A percentile compares a stretch with the other conserved stretches of the same genome.
Conservation (phyloP, 2,329 filamentous ascomycete genomes). For the Aspergillus sp. region DNA sequence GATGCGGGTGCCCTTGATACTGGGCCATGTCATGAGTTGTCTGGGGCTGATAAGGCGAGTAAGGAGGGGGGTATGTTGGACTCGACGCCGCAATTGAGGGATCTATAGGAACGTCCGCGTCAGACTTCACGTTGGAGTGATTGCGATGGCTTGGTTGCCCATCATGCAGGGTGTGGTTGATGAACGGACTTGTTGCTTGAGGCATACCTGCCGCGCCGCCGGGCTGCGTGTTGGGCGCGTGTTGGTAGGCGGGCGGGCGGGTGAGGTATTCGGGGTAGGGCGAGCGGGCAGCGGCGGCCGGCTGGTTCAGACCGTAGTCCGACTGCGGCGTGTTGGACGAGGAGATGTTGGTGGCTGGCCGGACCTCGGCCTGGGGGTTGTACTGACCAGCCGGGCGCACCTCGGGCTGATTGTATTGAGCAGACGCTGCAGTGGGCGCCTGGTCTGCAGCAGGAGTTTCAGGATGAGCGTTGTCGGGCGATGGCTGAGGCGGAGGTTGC, state of each 20-base stretch:
- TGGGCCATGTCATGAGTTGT: constrained; percentile 84
- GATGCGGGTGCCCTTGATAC: constrained; percentile 42
- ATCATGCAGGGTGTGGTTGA: constrained; percentile 70
- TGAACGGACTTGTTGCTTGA: constrained; percentile 98
- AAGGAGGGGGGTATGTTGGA: constrained; percentile 78
- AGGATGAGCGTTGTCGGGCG: constrained; percentile 58
- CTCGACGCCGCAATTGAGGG: constrained; percentile 89
- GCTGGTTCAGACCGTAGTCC: constrained; percentile 74
- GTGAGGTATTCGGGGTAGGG: constrained; percentile 81
- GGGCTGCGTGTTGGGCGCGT: constrained; percentile 58
- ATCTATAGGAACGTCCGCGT: constrained; percentile 98
- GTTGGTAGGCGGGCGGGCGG: constrained; percentile 65
- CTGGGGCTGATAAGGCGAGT: constrained; percentile 76
- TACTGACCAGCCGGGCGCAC: constrained; percentile 61
- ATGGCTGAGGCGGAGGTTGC: constrained; percentile 50
- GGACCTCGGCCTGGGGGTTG: constrained; percentile 68
- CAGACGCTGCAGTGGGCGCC: constrained; percentile 64
- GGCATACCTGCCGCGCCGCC: constrained; percentile 84
- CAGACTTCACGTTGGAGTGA: constrained; percentile 66
- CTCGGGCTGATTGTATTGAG: constrained; percentile 77
- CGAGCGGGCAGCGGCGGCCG: constrained; percentile 61
- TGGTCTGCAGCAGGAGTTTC: constrained; percentile 82
- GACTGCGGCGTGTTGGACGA: constrained; percentile 76
- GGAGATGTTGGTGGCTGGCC: constrained; percentile 51
- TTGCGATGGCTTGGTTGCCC: constrained; percentile 63